Evolutionary conservation across 2,329 filamentous ascomycete species (phyloP).

Genomic region (Beauveria medogensis): DNA sequence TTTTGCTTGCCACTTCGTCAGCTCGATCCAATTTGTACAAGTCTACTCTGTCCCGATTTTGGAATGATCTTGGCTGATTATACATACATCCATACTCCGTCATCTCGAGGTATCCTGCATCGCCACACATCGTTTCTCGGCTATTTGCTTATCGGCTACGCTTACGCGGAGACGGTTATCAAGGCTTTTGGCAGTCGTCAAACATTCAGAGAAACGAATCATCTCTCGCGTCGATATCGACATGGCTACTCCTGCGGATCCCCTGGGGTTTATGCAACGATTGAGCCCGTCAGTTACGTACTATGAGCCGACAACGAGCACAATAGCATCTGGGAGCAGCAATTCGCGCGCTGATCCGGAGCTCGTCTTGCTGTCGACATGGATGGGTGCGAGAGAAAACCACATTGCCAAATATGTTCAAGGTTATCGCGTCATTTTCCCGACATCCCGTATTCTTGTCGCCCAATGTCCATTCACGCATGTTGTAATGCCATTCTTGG

Average conservation of each 20-base stretch:
- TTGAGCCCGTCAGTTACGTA: slow-evolving; percentile 30
- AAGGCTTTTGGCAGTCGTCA: neutral
- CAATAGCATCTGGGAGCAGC: neutral
- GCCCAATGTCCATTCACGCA: slow-evolving; percentile 33
- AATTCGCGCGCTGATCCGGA: slow-evolving; percentile 27
- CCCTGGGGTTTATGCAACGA: slow-evolving; percentile 7
- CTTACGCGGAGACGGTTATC: neutral
- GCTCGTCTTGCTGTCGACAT: slow-evolving; percentile 39
- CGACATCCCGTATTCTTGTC: slow-evolving; percentile 37
- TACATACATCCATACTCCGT: neutral
- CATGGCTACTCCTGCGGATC: neutral
- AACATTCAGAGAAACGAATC: neutral
- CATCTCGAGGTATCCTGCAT: neutral
- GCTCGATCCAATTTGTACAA: neutral
- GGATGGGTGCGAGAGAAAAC: slow-evolving; percentile 42
- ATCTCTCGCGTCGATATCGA: neutral
- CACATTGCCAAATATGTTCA: slow-evolving; percentile 45
- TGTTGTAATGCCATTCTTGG: slow-evolving; percentile 25
- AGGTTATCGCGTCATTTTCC: slow-evolving; percentile 36
- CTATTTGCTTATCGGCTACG: neutral
- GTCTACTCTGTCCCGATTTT: neutral
- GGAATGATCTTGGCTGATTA: neutral
- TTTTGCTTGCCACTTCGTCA: neutral
- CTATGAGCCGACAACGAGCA: slow-evolving; percentile 19
- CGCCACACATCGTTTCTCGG: neutral